phyloP scores from a whole-genome alignment of 106 monocot genomes.

The Agapanthus africanus region DNA sequence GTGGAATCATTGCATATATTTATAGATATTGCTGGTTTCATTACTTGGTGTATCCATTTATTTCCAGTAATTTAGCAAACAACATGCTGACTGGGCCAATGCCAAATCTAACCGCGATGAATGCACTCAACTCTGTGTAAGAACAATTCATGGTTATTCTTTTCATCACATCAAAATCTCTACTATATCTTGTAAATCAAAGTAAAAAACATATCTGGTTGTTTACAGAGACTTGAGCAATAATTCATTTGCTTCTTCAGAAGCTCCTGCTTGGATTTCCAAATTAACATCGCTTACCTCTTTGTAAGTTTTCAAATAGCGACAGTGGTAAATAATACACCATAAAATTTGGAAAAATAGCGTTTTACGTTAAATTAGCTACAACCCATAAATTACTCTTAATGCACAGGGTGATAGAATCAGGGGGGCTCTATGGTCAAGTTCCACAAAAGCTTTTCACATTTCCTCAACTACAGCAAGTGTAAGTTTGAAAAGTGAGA shows the following conservation, averaged over 20 bases:
- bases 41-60: background rate
- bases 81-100: constrained; percentile 51
- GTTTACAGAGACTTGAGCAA: constrained; percentile 70
- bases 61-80: constrained; percentile 61
- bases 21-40: constrained; percentile 23
- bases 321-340: background rate
- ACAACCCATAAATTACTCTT: background rate
- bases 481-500: constrained; percentile 25
- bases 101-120: constrained; percentile 63
- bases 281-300: constrained; percentile 25
- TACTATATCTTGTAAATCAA: background rate
- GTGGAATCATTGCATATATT: background rate
- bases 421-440: constrained; percentile 32
- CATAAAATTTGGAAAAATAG: background rate
- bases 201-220: background rate
- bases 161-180: background rate
- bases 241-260: constrained; percentile 48
- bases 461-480: constrained; percentile 35
- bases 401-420: constrained; percentile 37
- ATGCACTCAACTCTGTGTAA: constrained; percentile 52
- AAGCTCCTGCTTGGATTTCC: constrained; percentile 53
- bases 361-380: background rate
- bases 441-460: constrained; percentile 44
- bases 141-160: constrained; percentile 11
- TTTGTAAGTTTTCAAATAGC: constrained; percentile 26